Evolutionary conservation across 768 basidiomycete genomes (phyloP).

Genomic region (Mycena leptocephala): DNA sequence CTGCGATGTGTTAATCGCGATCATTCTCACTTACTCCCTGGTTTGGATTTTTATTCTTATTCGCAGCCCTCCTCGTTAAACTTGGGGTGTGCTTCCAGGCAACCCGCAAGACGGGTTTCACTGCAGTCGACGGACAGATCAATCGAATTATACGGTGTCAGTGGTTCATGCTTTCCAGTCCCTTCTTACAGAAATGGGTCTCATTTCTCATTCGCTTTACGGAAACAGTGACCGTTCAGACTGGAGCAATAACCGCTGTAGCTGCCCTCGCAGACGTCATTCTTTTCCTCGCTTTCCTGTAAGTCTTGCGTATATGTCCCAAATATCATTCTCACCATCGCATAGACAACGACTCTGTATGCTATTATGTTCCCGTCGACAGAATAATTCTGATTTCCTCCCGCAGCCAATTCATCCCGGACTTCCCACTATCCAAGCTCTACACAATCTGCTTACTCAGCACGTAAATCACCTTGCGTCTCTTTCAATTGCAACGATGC

Average conservation of each 20-base stretch:
- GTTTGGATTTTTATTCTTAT: slow-evolving; percentile 27
- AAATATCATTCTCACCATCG: not conserved
- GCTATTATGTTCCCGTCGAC: not conserved
- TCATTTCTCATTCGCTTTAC: not conserved
- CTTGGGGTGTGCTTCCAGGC: slow-evolving; percentile 35
- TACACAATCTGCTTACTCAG: slow-evolving; percentile 28
- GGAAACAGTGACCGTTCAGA: slow-evolving; percentile 43
- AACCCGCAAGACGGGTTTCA: slow-evolving; percentile 54
- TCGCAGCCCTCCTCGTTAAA: not conserved
- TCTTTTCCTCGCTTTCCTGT: slow-evolving; percentile 37
- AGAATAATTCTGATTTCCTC: not conserved
- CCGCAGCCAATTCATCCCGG: slow-evolving; percentile 28
- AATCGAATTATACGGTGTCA: slow-evolving; percentile 53
- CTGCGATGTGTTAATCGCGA: slow-evolving; percentile 43
- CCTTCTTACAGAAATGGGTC: not conserved
- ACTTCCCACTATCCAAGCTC: slow-evolving; percentile 27
- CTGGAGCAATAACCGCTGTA: slow-evolving; percentile 44
- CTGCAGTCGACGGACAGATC: slow-evolving; percentile 52
- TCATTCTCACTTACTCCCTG: slow-evolving; percentile 36
- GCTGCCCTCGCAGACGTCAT: slow-evolving; percentile 42
- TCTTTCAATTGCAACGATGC: not conserved
- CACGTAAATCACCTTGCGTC: slow-evolving; percentile 2
- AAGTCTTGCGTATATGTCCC: not conserved
- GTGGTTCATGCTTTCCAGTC: not conserved
- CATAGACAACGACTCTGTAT: slow-evolving; percentile 10